Percentiles rank a stretch among this genome's conserved stretches.
These are phyloP conservation scores for Aspergillus sp. DNA, from an alignment of 2,329 filamentous ascomycete genomes.

Conservation along the genomic window DNA sequence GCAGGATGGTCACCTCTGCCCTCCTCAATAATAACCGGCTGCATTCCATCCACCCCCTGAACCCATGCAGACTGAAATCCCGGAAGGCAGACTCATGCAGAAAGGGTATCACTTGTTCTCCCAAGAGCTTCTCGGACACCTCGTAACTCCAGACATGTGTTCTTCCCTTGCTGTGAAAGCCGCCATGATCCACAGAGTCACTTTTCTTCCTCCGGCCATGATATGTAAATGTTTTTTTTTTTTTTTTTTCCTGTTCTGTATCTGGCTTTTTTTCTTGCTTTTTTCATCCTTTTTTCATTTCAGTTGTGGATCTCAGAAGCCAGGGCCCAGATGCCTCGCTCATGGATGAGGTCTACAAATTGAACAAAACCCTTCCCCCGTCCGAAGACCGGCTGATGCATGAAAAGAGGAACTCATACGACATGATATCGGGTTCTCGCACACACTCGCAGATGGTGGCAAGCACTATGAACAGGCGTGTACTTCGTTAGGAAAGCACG, in stretches of 20 bases:
- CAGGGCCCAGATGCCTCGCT: constrained; percentile 16
- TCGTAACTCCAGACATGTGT: constrained; percentile 28
- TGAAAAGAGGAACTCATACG: constrained; percentile 19
- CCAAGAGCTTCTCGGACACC: constrained; percentile 32
- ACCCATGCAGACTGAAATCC: constrained; percentile 30
- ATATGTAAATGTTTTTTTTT: constrained; percentile 14
- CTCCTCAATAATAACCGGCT: constrained; percentile 16
- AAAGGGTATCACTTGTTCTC: constrained; percentile 38
- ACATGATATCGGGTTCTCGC: constrained; percentile 22
- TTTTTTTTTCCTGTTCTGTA: constrained; percentile 8
- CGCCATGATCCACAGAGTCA: constrained; percentile 20
- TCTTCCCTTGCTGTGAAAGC: constrained; percentile 19
- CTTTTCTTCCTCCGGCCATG: constrained; percentile 16
- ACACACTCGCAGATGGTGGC: constrained; percentile 21
- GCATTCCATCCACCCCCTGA: constrained; percentile 22
- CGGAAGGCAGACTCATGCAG: constrained; percentile 31
- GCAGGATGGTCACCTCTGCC: constrained; percentile 16
- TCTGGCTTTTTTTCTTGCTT: constrained; percentile 6
- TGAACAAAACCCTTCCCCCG: constrained; percentile 19
- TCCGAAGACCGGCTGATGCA: constrained; percentile 24
- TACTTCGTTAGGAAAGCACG: constrained; percentile 25
- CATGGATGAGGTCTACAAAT: constrained; percentile 19
- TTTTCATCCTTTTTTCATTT: too few species aligned
- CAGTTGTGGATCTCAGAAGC: too few species aligned
- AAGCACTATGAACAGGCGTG: constrained; percentile 30